Evolutionary conservation across 2,329 filamentous ascomycete genomes (phyloP).

Genomic region (Calonectria leucothoes): DNA sequence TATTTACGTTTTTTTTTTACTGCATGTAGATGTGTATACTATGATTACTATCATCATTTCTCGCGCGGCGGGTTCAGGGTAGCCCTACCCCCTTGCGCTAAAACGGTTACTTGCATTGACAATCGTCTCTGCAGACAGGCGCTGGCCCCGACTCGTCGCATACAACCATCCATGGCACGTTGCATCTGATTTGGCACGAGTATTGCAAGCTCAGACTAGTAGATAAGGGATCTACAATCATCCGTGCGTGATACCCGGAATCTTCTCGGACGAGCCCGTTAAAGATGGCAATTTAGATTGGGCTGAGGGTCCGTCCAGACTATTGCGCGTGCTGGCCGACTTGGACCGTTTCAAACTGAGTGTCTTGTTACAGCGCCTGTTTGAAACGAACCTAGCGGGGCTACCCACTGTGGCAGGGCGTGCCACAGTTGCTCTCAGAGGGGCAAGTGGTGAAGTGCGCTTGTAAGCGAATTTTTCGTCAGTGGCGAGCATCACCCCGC

Average conservation of each 20-base stretch:
- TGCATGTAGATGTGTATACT: too few species aligned
- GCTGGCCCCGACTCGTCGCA: background rate
- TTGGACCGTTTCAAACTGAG: background rate
- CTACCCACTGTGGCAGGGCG: background rate
- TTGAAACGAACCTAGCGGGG: background rate
- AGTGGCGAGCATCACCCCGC: background rate
- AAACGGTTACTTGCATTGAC: background rate
- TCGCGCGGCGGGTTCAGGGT: background rate
- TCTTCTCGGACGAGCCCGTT: background rate
- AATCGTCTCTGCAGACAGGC: background rate
- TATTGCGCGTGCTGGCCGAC: background rate
- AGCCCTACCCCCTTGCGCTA: background rate
- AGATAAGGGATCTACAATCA: background rate
- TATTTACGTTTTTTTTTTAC: too few species aligned
- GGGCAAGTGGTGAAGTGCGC: background rate
- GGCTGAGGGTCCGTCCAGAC: background rate
- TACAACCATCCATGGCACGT: background rate
- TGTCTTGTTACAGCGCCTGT: background rate
- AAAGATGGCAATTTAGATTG: background rate
- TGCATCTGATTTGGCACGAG: background rate
- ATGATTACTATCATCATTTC: background rate
- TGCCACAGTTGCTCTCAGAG: background rate
- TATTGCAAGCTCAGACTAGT: background rate
- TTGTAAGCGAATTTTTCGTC: background rate
- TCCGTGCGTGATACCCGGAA: background rate